These are phyloP conservation scores for Colletotrichum lentis DNA, from an alignment of 2,329 filamentous ascomycete species.

Conservation along the genomic window DNA sequence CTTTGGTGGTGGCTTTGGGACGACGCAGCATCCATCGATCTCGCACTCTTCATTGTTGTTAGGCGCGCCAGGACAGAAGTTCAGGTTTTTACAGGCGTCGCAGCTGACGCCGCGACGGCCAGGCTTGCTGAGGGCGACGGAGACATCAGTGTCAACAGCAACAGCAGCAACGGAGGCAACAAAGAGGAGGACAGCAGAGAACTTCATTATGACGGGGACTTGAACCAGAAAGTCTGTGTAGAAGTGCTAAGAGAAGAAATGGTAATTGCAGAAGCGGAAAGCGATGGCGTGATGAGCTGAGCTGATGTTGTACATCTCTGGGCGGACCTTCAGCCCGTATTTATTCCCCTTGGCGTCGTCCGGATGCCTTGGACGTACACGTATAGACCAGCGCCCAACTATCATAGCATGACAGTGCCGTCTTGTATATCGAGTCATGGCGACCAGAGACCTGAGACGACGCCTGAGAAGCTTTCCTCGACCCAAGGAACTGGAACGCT, in stretches of 20 bases:
- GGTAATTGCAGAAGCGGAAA: background rate
- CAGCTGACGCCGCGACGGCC: constrained; percentile 31
- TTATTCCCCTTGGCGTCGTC: background rate
- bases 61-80: constrained; percentile 31
- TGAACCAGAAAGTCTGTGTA: constrained; percentile 21
- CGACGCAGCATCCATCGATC: constrained; percentile 31
- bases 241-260: background rate
- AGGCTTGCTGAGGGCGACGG: constrained; percentile 23
- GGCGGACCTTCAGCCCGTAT: background rate
- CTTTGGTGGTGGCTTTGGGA: no score
- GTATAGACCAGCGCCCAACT: background rate
- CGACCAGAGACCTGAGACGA: constrained; percentile 2
- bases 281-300: background rate
- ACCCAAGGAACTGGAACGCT: constrained; percentile 4
- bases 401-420: background rate
- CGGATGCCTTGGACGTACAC: background rate
- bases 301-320: background rate
- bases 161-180: constrained; percentile 30
- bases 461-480: background rate
- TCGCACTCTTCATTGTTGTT: constrained; percentile 32
- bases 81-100: constrained; percentile 18
- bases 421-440: background rate
- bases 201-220: constrained; percentile 27
- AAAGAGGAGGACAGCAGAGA: constrained; percentile 23
- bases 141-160: constrained; percentile 21